Conservation (phyloP, 2,329 filamentous ascomycete species). For the Grosmannia huntii region DNA sequence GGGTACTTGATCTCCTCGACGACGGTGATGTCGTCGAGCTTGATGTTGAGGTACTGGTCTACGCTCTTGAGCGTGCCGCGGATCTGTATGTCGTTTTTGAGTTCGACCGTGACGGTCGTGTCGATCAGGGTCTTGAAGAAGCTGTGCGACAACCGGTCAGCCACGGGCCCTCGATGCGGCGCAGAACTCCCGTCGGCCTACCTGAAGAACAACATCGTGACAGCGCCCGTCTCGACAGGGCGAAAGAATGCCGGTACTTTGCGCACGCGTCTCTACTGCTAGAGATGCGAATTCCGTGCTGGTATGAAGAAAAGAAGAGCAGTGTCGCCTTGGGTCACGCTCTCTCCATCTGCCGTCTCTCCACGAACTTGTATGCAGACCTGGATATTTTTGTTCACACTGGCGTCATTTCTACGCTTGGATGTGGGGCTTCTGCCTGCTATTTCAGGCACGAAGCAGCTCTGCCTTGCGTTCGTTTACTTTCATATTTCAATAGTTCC, state of each 20-base stretch:
- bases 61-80: constrained; percentile 92
- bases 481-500: background rate
- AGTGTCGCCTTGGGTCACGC: background rate
- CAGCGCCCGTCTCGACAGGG: background rate
- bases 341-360: background rate
- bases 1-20: constrained; percentile 91
- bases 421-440: background rate
- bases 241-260: background rate
- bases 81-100: constrained; percentile 98
- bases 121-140: constrained; percentile 99
- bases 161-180: background rate
- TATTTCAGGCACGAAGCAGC: background rate
- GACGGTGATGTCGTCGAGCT: constrained; percentile 88
- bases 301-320: background rate
- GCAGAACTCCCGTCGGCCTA: constrained; percentile 7
- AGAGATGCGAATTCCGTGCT: background rate
- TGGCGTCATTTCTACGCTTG: background rate
- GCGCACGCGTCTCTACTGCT: background rate
- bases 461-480: too few relatives aligned
- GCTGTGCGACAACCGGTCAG: constrained; percentile 28
- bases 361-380: background rate
- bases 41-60: constrained; percentile 98
- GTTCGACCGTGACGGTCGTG: constrained; percentile 92
- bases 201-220: constrained; percentile 17
- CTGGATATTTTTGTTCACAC: background rate